Evolutionary conservation across 108 stramenopile genomes (phyloP).

Genomic region (Aurantiochytrium sp.): DNA sequence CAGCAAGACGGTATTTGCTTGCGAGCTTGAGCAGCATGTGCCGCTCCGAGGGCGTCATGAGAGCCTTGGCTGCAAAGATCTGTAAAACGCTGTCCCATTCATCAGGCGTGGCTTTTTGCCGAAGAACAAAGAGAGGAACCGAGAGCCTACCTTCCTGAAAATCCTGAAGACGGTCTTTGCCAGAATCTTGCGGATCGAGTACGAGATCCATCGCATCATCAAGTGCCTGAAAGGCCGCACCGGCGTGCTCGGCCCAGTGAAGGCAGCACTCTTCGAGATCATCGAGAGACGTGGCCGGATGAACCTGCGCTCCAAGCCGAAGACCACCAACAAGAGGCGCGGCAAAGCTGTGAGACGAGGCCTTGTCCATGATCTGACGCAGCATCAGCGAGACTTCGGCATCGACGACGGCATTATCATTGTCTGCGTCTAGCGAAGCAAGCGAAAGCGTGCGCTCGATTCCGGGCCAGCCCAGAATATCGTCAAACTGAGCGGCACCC

Average conservation of each 20-base stretch:
- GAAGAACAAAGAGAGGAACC: not conserved
- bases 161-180: not conserved
- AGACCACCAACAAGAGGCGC: not conserved
- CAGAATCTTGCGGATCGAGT: not conserved
- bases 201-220: not conserved
- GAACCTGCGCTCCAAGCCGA: not conserved
- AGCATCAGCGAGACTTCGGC: not conserved
- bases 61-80: not conserved
- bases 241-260: not conserved
- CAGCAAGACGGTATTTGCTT: not conserved
- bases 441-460: not conserved
- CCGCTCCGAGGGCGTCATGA: not conserved
- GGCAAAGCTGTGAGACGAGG: not conserved
- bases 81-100: not conserved
- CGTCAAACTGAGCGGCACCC: constrained; percentile 6
- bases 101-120: not conserved
- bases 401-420: not conserved
- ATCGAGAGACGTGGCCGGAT: not conserved
- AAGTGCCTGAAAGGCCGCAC: not conserved
- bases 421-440: no score
- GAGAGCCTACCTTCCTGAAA: not conserved
- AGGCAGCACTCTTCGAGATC: not conserved
- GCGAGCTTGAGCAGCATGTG: not conserved
- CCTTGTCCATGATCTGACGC: not conserved
- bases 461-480: not conserved